Evolutionary conservation across 768 basidiomycete genomes (phyloP), one percentile per base, ranked within the genome.

Genomic region (Ephemerocybe angulata): DNA sequence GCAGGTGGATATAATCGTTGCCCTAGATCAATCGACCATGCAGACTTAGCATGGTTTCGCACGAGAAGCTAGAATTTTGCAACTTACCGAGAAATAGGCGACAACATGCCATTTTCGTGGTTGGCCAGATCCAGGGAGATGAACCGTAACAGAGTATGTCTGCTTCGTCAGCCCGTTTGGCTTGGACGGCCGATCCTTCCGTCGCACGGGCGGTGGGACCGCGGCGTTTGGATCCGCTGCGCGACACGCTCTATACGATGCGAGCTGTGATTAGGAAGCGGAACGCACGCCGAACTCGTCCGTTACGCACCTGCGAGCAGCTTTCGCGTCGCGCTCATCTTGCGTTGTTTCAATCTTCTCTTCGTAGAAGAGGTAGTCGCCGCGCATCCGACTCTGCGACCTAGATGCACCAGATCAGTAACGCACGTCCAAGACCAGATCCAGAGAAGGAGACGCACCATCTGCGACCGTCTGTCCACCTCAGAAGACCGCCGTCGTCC

Each of bases 321-420:
- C 88, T 62, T 90, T 90, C 0, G 85, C 82, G 58, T 88, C 86
- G 58, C 84, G 81, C 65, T 89, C 88, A 63, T 88, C 89, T 56
- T 85, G 83, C 1, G 87, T 90, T 0, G 85, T 86, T 61, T 88
- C 88, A 48, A 88, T 84, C 63, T 90, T 90, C 66, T 90, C 88
- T 64, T 90, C 89, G 60, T 91, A 91, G 68, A 89, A 90, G 15
- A 91, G 72, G 64, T 88, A 90, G 65, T 88, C 88, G 21, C 85
- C 88, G 24, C 87, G 76, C 89, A 91, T 91, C 55, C 89, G 74
- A 67, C 89, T 90, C 65, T 90, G 89, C 1, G 89, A 90, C 88
- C 88, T 90, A 30, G 19, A 22, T 15, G 17, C 11, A 3, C 25
- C 17, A n/a, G 25, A 52, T 56, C 21, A 54, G 43, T 31, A 13